Base-by-base conservation (phyloP, 2,329 filamentous ascomycete genomes). In the Karstenula rhodostoma region DNA sequence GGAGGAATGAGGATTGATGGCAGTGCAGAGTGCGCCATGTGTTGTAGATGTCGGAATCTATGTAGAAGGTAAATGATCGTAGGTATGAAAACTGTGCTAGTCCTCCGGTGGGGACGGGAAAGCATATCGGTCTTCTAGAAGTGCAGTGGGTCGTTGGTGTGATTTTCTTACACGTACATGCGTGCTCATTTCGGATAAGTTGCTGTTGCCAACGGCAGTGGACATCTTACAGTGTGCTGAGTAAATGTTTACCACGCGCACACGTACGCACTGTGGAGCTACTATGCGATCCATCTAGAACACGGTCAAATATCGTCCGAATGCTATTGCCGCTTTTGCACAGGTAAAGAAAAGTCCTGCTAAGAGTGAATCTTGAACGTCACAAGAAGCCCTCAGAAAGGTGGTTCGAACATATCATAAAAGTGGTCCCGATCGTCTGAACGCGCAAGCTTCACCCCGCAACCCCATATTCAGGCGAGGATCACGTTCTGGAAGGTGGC, bases 101-200 rank as follows among this genome's bases (percentile, higher is more conserved):
- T 51, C 23, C 27, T 2, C 12, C 13, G 48, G 9, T 23, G 22
- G 48, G 29, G 8, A 25, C 48, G 48, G 48, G 17, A 51, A 51
- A 51, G 48, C 29, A 51, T 19, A 29, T 51, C 48, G 48, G 48
- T 19, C 19, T 22, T 40, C 48, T 25, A n/a, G 48, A 8, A 51
- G 19, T 33, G 32, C 3, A 23, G 48, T 51, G 19, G 48, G 47
- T 50, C 47, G 7, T 19, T 44, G 47, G 23, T 46, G 43, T 3
- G 9, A 17, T 8, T 32, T 48, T 8, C 25, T 35, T 40, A 40
- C 35, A 40, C 35, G 35, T 40, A 5, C 35, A 17, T 40, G 35
- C 35, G 15, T 40, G 37, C 37, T 40, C 37, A 40, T 40, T 27
- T 48, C 29, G 47, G 27, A 22, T 2, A 35, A 17, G 44, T 29